Conservation (phyloP, 1,139 yeast species). For the Yamadazyma membranifaciens region DNA sequence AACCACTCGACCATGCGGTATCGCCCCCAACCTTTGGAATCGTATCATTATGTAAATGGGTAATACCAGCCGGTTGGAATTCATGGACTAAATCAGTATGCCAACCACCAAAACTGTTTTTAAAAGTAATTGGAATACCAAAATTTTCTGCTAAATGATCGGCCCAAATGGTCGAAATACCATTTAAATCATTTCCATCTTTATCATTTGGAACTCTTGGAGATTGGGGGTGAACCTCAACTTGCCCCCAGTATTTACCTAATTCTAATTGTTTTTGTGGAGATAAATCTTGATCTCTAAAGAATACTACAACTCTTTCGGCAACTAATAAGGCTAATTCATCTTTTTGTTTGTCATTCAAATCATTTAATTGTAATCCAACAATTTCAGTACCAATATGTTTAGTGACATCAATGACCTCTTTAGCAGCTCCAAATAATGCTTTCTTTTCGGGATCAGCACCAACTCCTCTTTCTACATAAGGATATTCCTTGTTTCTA, state of each 20-base stretch:
- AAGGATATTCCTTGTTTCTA: slow-evolving; percentile 39
- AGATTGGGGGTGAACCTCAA: slow-evolving; percentile 43
- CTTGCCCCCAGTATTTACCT: slow-evolving; percentile 43
- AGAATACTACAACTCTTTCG: slow-evolving; percentile 44
- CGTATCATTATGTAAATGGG: slow-evolving; percentile 36
- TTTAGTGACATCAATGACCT: slow-evolving; percentile 46
- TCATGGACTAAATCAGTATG: slow-evolving; percentile 40
- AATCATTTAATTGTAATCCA: slow-evolving; percentile 49
- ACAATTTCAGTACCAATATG: slow-evolving; percentile 57
- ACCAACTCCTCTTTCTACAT: slow-evolving; percentile 44
- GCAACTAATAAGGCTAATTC: slow-evolving; percentile 46
- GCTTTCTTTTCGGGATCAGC: slow-evolving; percentile 57
- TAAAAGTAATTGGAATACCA: slow-evolving; percentile 25
- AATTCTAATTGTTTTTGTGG: slow-evolving; percentile 46
- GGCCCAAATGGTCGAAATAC: slow-evolving; percentile 55
- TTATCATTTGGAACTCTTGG: slow-evolving; percentile 27
- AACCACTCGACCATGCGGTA: slow-evolving; percentile 37
- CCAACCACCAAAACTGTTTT: slow-evolving; percentile 33
- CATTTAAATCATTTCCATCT: slow-evolving; percentile 23
- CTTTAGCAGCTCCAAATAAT: slow-evolving; percentile 49
- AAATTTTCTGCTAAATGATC: slow-evolving; percentile 30
- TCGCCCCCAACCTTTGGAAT: slow-evolving; percentile 38
- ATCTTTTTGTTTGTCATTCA: slow-evolving; percentile 50
- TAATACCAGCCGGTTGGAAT: slow-evolving; percentile 37
- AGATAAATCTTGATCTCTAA: slow-evolving; percentile 42